Conservation (phyloP, 139 green algal species). For the Astrephomene gubernaculifera region DNA sequence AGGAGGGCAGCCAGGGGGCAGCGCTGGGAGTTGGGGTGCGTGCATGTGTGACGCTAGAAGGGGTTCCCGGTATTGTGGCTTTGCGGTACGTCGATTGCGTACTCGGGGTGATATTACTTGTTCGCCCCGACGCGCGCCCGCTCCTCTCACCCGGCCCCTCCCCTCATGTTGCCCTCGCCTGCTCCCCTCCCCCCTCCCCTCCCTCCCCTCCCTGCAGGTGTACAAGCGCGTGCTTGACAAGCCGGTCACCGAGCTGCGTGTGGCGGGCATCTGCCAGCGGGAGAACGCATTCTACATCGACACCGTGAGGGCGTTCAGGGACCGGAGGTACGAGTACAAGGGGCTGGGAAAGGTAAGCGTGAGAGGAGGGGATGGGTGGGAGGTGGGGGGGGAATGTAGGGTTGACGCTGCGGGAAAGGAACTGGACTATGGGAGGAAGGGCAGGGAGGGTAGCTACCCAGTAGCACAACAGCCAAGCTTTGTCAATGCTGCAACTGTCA, state of each 20-base stretch:
- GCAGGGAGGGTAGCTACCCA: too few relatives aligned
- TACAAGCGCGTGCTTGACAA: slow-evolving; percentile 98
- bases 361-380: not conserved
- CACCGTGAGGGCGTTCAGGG: slow-evolving; percentile 96
- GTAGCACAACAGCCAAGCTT: too few relatives aligned
- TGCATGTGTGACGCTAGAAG: too few relatives aligned
- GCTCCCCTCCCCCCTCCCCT: not conserved
- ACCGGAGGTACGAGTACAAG: slow-evolving; percentile 99
- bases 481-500: too few relatives aligned
- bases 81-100: too few relatives aligned
- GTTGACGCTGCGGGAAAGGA: not conserved
- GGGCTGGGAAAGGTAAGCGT: slow-evolving; percentile 86
- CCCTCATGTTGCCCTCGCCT: not conserved
- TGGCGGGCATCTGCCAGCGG: slow-evolving; percentile 91
- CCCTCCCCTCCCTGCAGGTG: slow-evolving; percentile 66
- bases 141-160: not conserved
- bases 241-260: slow-evolving; percentile 84
- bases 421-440: too few relatives aligned
- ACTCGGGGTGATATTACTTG: too few relatives aligned
- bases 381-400: not conserved
- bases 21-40: too few relatives aligned
- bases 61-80: too few relatives aligned
- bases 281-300: slow-evolving; percentile 99
- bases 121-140: too few relatives aligned
- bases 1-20: too few relatives aligned